phyloP scores from a whole-genome alignment of 2,329 filamentous ascomycete genomes.

The Microsporum audouinii region DNA sequence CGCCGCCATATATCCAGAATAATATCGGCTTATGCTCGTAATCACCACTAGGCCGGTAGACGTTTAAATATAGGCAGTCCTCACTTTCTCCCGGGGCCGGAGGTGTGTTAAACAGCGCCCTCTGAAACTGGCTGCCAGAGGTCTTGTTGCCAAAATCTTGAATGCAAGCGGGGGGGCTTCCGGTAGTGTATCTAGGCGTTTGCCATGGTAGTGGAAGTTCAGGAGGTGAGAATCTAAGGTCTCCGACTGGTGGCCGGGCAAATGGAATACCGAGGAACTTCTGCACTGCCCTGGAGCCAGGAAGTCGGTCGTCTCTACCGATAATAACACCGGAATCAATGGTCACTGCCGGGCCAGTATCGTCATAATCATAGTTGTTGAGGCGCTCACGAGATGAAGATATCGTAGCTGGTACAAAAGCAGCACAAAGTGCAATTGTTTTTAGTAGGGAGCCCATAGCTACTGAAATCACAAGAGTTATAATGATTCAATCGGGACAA shows the following conservation, averaged over 20 bases:
- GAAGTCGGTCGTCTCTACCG: neutral
- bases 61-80: conserved; percentile 6
- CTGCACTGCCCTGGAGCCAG: neutral
- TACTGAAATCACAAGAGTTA: neutral
- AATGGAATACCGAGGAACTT: conserved; percentile 6
- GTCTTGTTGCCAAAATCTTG: neutral
- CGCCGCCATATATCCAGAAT: conserved; percentile 4
- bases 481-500: too few relatives aligned
- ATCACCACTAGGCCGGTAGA: neutral
- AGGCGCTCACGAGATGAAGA: neutral
- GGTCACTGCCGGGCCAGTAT: neutral
- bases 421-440: neutral
- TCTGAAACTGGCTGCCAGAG: neutral
- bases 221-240: neutral
- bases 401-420: neutral
- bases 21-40: neutral
- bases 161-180: neutral
- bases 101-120: neutral
- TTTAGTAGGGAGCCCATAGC: neutral
- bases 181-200: neutral
- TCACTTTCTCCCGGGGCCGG: neutral
- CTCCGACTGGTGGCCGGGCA: neutral
- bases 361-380: neutral
- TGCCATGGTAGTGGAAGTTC: neutral
- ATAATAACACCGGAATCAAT: conserved; percentile 4